phyloP scores from a whole-genome alignment of 2,329 filamentous ascomycete genomes.

The Aspergillus aculeatus region DNA sequence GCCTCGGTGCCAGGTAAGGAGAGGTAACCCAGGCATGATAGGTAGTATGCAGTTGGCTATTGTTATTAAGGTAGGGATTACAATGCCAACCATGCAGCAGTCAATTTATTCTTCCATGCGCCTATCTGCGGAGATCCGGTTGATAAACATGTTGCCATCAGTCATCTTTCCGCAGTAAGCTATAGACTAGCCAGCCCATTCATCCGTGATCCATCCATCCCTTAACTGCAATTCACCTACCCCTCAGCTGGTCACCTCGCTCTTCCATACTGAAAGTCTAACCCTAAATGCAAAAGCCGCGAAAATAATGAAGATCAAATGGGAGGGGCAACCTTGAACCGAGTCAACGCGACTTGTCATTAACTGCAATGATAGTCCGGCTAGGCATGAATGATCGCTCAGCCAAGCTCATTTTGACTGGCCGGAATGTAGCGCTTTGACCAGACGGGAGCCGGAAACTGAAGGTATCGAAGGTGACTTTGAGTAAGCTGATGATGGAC shows the following conservation, averaged over 20 bases:
- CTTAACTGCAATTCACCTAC: too few relatives aligned
- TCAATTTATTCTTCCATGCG: not conserved
- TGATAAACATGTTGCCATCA: not conserved
- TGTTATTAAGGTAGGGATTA: not conserved
- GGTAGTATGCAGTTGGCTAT: not conserved
- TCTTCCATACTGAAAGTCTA: not conserved
- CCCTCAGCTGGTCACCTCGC: too few relatives aligned
- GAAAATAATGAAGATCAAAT: not conserved
- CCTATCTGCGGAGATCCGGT: slow-evolving; percentile 5
- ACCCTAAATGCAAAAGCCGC: not conserved
- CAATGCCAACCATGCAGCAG: not conserved
- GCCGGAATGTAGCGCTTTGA: not conserved
- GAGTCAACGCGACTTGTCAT: not conserved
- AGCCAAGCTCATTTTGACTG: not conserved
- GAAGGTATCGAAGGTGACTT: too few relatives aligned
- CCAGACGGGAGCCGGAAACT: not conserved
- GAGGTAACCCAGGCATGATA: not conserved
- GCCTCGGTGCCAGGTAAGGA: not conserved
- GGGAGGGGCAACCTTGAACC: not conserved
- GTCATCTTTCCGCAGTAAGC: not conserved
- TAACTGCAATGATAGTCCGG: not conserved
- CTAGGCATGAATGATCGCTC: not conserved
- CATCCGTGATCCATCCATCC: not conserved
- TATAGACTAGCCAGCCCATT: not conserved
- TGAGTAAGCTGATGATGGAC: too few relatives aligned